A percentile compares a stretch with the other conserved stretches of the same genome.
Conservation (phyloP, 306 rosid species). For the Citrullus mucosospermus region DNA sequence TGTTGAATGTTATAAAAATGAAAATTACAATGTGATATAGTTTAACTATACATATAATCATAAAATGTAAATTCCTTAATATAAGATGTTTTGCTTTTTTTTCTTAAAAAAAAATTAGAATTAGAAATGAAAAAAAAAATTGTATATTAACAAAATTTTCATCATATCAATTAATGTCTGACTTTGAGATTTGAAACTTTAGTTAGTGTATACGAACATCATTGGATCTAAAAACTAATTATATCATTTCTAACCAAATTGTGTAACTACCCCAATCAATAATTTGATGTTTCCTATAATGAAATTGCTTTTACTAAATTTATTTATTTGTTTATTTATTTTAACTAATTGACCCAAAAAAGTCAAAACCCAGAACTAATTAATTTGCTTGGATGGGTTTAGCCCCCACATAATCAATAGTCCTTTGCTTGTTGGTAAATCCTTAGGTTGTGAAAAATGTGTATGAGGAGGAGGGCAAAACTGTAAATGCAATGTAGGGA, state of each 20-base stretch:
- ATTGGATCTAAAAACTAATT: neutral
- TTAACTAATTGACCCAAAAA: neutral
- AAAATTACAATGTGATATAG: neutral
- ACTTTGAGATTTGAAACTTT: no score
- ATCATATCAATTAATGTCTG: no score
- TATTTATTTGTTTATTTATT: neutral
- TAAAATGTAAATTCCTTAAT: neutral
- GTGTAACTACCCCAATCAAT: neutral
- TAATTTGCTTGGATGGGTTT: neutral
- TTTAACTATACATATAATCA: neutral
- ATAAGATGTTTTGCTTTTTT: neutral
- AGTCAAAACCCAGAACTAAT: neutral
- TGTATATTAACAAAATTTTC: no score
- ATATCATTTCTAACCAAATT: neutral
- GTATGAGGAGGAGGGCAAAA: neutral
- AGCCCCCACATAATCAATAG: conserved; percentile 1
- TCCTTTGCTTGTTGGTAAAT: neutral
- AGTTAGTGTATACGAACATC: no score
- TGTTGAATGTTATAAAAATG: neutral
- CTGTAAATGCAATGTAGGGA: neutral
- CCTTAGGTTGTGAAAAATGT: neutral
- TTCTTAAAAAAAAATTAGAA: neutral
- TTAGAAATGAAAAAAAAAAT: neutral
- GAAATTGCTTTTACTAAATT: neutral
- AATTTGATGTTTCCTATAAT: neutral